Evolutionary conservation across 2,329 filamentous ascomycete species (phyloP).

Genomic region (Tolypocladium sp.): DNA sequence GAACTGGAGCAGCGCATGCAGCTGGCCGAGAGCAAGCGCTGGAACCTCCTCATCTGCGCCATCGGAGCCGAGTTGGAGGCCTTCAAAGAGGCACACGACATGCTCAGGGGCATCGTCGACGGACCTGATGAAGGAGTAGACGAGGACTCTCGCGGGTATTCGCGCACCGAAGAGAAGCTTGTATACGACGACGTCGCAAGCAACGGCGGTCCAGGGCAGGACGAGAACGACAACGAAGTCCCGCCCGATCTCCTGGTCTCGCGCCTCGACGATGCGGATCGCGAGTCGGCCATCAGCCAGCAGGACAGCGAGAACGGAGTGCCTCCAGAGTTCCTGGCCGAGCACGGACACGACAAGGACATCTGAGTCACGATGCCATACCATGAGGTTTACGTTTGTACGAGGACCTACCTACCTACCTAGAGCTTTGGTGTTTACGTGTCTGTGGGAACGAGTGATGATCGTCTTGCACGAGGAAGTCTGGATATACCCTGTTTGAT

Average conservation of each 20-base stretch:
- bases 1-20: conserved; percentile 45
- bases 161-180: neutral
- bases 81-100: conserved; percentile 48
- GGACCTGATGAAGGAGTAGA: conserved; percentile 1
- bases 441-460: neutral
- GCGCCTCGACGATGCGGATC: conserved; percentile 15
- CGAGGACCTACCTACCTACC: neutral
- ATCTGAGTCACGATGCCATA: neutral
- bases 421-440: neutral
- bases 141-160: conserved; percentile 1
- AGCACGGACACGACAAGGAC: conserved; percentile 19
- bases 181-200: neutral
- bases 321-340: conserved; percentile 41
- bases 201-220: neutral
- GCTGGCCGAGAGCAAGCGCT: conserved; percentile 50
- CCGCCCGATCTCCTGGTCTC: conserved; percentile 19
- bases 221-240: conserved; percentile 13
- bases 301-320: conserved; percentile 38
- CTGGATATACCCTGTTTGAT: neutral
- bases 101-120: conserved; percentile 32
- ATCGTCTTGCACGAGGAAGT: neutral
- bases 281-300: conserved; percentile 6
- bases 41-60: conserved; percentile 68
- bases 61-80: conserved; percentile 67
- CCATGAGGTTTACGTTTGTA: neutral